Percentiles rank a stretch among this genome's conserved stretches.
Evolutionary conservation across 2,329 filamentous ascomycete species (phyloP).

Genomic region (Periglandula ipomoeae): DNA sequence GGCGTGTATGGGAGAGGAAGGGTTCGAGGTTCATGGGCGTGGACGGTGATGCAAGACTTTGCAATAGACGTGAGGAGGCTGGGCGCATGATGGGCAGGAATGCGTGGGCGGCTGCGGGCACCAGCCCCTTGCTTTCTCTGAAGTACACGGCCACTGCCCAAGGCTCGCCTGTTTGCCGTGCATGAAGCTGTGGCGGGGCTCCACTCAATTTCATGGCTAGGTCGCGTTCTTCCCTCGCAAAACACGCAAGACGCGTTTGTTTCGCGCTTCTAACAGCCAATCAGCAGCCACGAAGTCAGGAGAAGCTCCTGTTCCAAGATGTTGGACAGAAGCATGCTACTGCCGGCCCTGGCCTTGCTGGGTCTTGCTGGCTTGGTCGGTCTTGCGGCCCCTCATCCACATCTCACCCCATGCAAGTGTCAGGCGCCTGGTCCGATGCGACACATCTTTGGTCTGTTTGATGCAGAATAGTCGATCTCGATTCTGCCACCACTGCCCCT

Average conservation of each 20-base stretch:
- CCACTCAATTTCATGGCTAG: neutral
- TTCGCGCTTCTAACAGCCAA: neutral
- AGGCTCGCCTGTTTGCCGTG: neutral
- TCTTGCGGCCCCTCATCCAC: neutral
- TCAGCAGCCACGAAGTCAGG: neutral
- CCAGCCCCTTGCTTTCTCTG: conserved; percentile 12
- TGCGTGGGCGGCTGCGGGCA: conserved; percentile 8
- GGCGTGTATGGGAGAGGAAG: conserved; percentile 12
- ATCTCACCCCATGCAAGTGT: neutral
- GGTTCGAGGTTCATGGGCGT: conserved; percentile 10
- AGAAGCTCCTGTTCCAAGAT: too few relatives aligned
- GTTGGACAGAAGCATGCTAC: neutral
- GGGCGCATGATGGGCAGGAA: conserved; percentile 10
- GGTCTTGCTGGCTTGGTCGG: too few relatives aligned
- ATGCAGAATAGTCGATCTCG: neutral
- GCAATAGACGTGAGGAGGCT: conserved; percentile 10
- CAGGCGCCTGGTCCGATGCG: neutral
- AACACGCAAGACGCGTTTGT: neutral
- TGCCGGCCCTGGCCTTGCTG: neutral
- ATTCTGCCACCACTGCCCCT: neutral
- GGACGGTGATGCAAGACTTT: conserved; percentile 10
- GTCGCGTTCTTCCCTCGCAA: neutral
- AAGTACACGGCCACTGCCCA: neutral
- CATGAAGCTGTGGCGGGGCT: neutral
- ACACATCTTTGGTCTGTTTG: neutral